Evolutionary conservation across 768 basidiomycete species (phyloP).

Genomic region (Tricholoma saponaceum): DNA sequence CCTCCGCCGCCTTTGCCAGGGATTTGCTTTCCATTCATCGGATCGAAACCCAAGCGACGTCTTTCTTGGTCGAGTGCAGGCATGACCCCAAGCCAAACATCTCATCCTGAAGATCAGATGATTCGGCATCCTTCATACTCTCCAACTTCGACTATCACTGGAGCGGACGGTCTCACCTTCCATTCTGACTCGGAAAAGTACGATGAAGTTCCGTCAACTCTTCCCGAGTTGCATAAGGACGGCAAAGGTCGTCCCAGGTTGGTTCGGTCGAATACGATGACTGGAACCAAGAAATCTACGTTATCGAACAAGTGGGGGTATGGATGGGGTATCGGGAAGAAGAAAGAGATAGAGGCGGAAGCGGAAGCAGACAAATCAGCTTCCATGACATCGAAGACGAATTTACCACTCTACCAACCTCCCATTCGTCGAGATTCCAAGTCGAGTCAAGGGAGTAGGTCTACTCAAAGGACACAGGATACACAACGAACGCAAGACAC

Average conservation of each 20-base stretch:
- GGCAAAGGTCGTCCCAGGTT: constrained; percentile 40
- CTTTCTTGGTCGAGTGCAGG: constrained; percentile 45
- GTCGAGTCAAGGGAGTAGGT: constrained; percentile 34
- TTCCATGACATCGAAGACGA: constrained; percentile 24
- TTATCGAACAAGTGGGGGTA: constrained; percentile 57
- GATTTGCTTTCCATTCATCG: constrained; percentile 57
- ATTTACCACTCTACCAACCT: constrained; percentile 38
- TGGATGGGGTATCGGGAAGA: constrained; percentile 64
- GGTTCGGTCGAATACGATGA: constrained; percentile 48
- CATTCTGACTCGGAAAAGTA: constrained; percentile 61
- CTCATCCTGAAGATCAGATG: constrained; percentile 24
- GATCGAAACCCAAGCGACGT: constrained; percentile 39
- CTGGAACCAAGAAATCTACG: constrained; percentile 53
- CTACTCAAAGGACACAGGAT: constrained; percentile 17
- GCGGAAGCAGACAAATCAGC: constrained; percentile 25
- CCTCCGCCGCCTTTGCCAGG: constrained; percentile 38
- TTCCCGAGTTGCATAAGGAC: constrained; percentile 28
- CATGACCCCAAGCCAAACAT: constrained; percentile 6
- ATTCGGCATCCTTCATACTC: constrained; percentile 41
- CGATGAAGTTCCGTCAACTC: constrained; percentile 37
- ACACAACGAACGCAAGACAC: constrained; percentile 10
- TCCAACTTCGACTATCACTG: constrained; percentile 37
- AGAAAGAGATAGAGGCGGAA: constrained; percentile 35
- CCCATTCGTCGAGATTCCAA: constrained; percentile 35
- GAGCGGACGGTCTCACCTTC: constrained; percentile 51